Conservation (phyloP, 1,139 yeast species). For the Zygoascus meyerae region DNA sequence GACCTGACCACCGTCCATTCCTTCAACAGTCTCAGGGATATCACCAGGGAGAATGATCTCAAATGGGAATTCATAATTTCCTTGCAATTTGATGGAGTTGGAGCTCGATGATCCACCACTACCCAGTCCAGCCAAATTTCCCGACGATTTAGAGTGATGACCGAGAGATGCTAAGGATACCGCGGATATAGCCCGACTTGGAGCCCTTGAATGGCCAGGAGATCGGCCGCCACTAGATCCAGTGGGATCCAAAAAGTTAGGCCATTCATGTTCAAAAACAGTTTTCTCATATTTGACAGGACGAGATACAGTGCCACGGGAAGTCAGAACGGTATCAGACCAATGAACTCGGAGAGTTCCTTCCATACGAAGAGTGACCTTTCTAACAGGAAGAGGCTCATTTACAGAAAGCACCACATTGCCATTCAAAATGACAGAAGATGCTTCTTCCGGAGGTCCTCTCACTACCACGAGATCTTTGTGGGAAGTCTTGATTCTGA, state of each 20-base stretch:
- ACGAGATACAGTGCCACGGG: conserved; percentile 43
- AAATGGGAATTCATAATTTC: conserved; percentile 90
- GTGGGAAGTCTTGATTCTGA: conserved; percentile 36
- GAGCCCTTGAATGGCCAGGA: not conserved
- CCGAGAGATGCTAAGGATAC: conserved; percentile 2
- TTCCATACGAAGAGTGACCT: conserved; percentile 54
- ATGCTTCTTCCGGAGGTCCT: conserved; percentile 72
- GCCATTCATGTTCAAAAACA: conserved; percentile 75
- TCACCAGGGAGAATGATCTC: conserved; percentile 80
- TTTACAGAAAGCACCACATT: conserved; percentile 67
- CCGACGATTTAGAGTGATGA: not conserved
- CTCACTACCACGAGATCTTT: conserved; percentile 77
- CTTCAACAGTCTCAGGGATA: conserved; percentile 84
- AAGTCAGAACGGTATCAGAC: conserved; percentile 35
- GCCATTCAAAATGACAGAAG: conserved; percentile 71
- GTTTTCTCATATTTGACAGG: conserved; percentile 57
- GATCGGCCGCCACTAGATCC: not conserved
- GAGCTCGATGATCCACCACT: conserved; percentile 14
- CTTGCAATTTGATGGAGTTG: conserved; percentile 43
- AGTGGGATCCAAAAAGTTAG: conserved; percentile 38
- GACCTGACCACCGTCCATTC: conserved; percentile 79
- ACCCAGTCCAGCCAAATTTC: conserved; percentile 2
- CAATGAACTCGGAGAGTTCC: conserved; percentile 56
- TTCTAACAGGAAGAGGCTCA: conserved; percentile 69
- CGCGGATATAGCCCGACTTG: conserved; percentile 1